phyloP scores from a whole-genome alignment of 179 eudicot species.

The Spergularia azorica region DNA sequence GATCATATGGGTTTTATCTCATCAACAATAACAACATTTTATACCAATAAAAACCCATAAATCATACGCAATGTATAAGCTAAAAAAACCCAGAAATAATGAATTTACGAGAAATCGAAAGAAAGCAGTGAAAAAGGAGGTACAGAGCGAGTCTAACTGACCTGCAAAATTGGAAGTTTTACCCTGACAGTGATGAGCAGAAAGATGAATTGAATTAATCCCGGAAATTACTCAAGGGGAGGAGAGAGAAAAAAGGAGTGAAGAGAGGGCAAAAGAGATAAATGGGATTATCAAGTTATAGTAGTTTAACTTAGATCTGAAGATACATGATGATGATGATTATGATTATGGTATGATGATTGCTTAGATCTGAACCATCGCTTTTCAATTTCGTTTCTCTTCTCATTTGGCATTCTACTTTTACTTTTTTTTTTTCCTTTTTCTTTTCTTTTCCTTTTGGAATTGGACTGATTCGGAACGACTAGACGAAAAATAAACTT shows the following conservation, averaged over 20 bases:
- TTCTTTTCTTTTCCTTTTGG: too few species aligned
- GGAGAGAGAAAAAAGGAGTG: not conserved
- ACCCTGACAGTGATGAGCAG: not conserved
- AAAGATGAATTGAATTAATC: not conserved
- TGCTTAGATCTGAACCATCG: constrained; percentile 15
- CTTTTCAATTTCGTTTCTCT: not conserved
- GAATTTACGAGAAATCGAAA: not conserved
- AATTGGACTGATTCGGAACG: too few species aligned
- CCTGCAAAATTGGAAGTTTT: not conserved
- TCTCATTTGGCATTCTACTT: not conserved
- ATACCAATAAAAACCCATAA: not conserved
- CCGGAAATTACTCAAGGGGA: not conserved
- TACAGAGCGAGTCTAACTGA: not conserved
- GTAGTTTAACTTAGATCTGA: constrained; percentile 13
- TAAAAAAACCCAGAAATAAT: not conserved
- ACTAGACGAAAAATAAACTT: too few species aligned
- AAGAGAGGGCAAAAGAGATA: not conserved
- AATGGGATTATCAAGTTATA: not conserved
- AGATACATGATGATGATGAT: not conserved
- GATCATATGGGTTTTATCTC: constrained; percentile 15
- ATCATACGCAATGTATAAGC: not conserved
- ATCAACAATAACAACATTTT: not conserved
- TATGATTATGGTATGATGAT: not conserved
- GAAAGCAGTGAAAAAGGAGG: constrained; percentile 1
- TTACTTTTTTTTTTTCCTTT: too few species aligned